Base-by-base conservation (phyloP, 306 rosid genomes). In the Ormosia semicastrata region DNA sequence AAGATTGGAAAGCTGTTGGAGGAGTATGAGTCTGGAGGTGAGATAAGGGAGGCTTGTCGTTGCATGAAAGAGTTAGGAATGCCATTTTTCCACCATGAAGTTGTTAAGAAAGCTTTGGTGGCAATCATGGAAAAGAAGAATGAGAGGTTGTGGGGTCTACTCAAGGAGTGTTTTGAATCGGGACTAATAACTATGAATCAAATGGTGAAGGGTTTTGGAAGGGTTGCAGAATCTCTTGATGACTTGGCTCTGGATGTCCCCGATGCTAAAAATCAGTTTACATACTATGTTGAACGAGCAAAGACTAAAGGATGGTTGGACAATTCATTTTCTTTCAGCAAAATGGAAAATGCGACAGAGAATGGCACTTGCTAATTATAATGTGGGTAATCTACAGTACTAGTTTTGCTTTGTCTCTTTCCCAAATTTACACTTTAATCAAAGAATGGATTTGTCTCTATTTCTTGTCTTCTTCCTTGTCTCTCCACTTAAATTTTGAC, bases 81-180 rank as follows among this genome's bases (percentile, higher is more conserved):
- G 92, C 94, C 97, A 18, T 92, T 92, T 70, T 92, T 92, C 77
- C 93, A 90, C 65, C 97, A 90, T 66, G 97, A 92, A 44, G 94
- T 90, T 59, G 94, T 90, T 15, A 90, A 92, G 87, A 90, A 88
- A 82, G 88, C 89, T 6, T 44, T 89, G 57, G 87, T 88, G 13
- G 56, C 37, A 36, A 83, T 84, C 53, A 88, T 91, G 71, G 96
- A 91, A 69, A 88, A 88, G 88, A 91, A 88, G 91, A 86, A 87
- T 73, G 92, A 83, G 62, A 85, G 91, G 57, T 60, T 89, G 1
- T 91, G 96, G 96, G 90, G 85, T 70, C 75, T 91, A 13, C 91
- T 91, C 5, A 90, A 83, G 83, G 86, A 83, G 75, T 89, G 92
- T 46, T 91, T 76, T 76, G 91, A 85, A 29, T 88, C 92, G 14